Evolutionary conservation across 768 basidiomycete species (phyloP).

Genomic region (Rhizopogon vesiculosus): DNA sequence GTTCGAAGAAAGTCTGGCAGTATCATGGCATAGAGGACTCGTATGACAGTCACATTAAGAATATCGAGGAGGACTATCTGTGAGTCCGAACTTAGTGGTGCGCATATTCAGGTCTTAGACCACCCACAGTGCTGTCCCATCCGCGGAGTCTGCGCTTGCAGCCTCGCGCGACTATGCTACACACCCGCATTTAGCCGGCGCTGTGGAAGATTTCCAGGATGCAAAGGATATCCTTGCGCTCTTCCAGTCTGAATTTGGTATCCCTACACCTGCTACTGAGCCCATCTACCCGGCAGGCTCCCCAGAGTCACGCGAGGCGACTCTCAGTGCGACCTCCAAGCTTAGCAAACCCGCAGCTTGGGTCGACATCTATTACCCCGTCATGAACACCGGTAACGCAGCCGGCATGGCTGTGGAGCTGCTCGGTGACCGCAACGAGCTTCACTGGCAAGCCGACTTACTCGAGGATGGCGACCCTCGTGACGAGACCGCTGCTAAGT

Average conservation of each 20-base stretch:
- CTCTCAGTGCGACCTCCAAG: slow-evolving; percentile 46
- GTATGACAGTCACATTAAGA: slow-evolving; percentile 11
- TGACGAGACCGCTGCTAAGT: slow-evolving; percentile 69
- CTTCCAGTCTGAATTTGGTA: slow-evolving; percentile 63
- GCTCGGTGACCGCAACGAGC: slow-evolving; percentile 46
- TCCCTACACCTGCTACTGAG: slow-evolving; percentile 31
- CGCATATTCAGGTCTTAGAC: not conserved
- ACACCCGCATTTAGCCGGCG: slow-evolving; percentile 72
- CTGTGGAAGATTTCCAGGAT: slow-evolving; percentile 52
- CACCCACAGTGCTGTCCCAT: slow-evolving; percentile 47
- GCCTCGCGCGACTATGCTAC: slow-evolving; percentile 57
- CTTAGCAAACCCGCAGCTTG: slow-evolving; percentile 58
- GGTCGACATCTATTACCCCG: slow-evolving; percentile 87
- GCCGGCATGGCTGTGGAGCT: slow-evolving; percentile 66
- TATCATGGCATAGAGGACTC: not conserved
- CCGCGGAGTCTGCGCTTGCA: slow-evolving; percentile 49
- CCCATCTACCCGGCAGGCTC: slow-evolving; percentile 74
- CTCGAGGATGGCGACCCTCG: slow-evolving; percentile 64
- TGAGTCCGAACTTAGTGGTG: slow-evolving; percentile 14
- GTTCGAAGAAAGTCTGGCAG: slow-evolving; percentile 1
- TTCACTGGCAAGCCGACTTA: slow-evolving; percentile 68
- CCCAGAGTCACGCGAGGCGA: slow-evolving; percentile 59
- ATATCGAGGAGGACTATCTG: slow-evolving; percentile 31
- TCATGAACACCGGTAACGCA: slow-evolving; percentile 66
- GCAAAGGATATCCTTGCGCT: slow-evolving; percentile 64